These are phyloP conservation scores for Trichophyton mentagrophytes DNA, from an alignment of 2,329 filamentous ascomycete species.

Conservation along the genomic window DNA sequence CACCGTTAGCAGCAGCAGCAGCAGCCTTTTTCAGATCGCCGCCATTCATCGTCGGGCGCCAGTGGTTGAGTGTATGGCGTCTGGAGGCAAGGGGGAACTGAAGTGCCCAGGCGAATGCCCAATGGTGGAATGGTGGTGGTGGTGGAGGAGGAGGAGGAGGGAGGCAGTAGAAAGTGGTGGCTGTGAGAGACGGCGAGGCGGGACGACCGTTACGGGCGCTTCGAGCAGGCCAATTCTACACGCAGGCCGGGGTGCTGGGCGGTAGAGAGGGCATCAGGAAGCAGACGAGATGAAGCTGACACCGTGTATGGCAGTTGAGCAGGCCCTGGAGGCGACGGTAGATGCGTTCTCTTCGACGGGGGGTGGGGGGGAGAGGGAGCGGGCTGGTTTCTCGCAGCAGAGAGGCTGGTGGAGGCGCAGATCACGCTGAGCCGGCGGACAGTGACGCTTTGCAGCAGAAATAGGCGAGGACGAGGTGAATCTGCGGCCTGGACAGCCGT, in stretches of 20 bases:
- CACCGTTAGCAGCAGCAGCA: constrained; percentile 37
- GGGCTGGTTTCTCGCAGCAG: not conserved
- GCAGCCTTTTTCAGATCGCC: constrained; percentile 45
- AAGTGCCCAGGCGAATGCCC: not conserved
- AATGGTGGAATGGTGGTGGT: not conserved
- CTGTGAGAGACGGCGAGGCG: not conserved
- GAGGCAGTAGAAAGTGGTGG: not conserved
- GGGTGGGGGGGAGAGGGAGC: not conserved
- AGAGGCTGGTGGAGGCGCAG: constrained; percentile 12
- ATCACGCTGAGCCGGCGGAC: not conserved
- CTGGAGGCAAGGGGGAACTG: not conserved
- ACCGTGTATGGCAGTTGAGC: constrained; percentile 3
- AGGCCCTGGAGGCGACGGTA: not conserved
- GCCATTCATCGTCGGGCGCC: constrained; percentile 42
- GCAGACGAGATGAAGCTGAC: constrained; percentile 12
- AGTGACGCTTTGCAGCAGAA: no score
- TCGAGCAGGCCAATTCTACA: not conserved
- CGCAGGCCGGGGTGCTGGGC: not conserved
- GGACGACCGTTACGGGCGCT: not conserved
- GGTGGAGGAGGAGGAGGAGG: no score
- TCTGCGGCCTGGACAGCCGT: no score
- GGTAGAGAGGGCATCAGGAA: constrained; percentile 1
- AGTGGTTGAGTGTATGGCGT: not conserved
- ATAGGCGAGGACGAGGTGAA: no score
- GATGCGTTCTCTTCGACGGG: not conserved